Conservation (phyloP, 331 rosid genomes). For the Quercus tomentella region DNA sequence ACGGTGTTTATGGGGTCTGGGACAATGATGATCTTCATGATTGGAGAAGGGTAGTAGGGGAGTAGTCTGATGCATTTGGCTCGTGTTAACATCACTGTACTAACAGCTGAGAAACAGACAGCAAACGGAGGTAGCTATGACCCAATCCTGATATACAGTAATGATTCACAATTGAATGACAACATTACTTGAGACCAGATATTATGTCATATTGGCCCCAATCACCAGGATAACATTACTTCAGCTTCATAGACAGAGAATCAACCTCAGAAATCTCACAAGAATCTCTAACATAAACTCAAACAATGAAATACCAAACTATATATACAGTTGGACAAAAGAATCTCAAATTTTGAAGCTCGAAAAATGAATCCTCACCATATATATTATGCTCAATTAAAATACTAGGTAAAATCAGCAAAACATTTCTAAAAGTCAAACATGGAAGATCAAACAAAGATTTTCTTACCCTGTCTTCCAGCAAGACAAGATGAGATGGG, state of each 20-base stretch:
- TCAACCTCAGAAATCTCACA: neutral
- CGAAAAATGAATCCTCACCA: neutral
- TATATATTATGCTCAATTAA: neutral
- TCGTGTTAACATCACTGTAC: no score
- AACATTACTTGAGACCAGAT: no score
- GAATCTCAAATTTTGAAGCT: neutral
- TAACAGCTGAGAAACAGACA: no score
- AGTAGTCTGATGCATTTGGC: no score
- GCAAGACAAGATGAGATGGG: slow-evolving; percentile 64
- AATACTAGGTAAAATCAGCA: neutral
- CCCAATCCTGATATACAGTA: no score
- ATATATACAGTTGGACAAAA: neutral
- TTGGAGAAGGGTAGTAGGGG: no score
- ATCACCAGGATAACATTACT: neutral
- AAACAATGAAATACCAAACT: no score
- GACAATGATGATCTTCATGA: no score
- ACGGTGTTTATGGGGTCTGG: no score
- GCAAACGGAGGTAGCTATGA: no score
- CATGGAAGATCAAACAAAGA: slow-evolving; percentile 3
- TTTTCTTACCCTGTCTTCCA: slow-evolving; percentile 73
- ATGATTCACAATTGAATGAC: no score
- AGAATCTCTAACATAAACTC: neutral
- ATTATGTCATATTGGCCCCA: neutral
- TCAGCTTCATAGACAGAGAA: neutral
- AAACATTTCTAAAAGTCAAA: neutral